Base-by-base conservation (phyloP, 371 early-diverging fungal species). In the Mortierella sp. region DNA sequence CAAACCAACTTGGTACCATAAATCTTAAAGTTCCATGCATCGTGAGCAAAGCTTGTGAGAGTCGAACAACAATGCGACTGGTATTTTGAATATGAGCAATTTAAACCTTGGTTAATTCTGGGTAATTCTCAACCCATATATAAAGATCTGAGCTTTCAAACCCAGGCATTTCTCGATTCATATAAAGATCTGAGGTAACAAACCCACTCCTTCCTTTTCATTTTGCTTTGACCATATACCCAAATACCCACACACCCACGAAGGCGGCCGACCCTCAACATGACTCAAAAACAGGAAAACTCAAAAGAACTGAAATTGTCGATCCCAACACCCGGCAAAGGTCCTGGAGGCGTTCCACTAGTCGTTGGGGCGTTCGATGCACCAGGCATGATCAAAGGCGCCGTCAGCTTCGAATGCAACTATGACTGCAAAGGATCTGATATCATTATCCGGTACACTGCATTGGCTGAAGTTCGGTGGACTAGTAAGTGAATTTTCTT, bases 391-490 rank as follows among this genome's bases (percentile, higher is more conserved):
- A 66, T 75, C 67, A 10, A 18, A 16, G 75, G 76, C 3, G 35
- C 26, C 3, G 66, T 70, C 39, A 39, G 10, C 37, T 75, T 75
- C 26, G 8, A 35, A 1, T 43, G 47, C 70, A 70, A 70, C 37
- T 75, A 75, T 12, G 71, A 75, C 47, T 70, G 70, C 71, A 75
- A 75, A 26, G 76, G 76, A 24, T 18, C 45, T 3, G 57, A 70
- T 22, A 75, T 75, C 40, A 40, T 39, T 26, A 65, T 75, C 52
- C 18, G 63, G 3, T 75, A 66, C 66, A 65, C 35, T 3, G 71
- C 67, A 6, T 18, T 45, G 20, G 76, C 76, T 5, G 16, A 51
- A 12, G 67, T 66, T 16, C 12, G 47, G 12, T 75, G 76, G 76
- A 30, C 63, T 16, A 66, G 75, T 75, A 75, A 18, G 40, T 26